These are phyloP conservation scores for Leishmania braziliensis DNA, from an alignment of 208 protist genomes.

Conservation along the genomic window DNA sequence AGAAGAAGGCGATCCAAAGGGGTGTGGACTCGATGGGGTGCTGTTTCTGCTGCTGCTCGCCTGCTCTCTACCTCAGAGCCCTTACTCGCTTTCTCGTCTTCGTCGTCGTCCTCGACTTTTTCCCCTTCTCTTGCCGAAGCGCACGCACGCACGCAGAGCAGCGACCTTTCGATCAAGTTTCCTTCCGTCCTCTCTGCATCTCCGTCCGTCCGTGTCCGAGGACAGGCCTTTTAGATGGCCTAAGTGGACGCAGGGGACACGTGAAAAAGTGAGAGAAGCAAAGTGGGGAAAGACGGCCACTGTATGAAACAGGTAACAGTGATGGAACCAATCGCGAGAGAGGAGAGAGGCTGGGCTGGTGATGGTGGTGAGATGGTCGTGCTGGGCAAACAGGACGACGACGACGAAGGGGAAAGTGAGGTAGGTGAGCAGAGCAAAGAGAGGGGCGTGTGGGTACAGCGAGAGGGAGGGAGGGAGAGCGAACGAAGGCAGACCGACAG, in stretches of 20 bases:
- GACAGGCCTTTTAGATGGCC: background rate
- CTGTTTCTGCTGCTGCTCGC: too few relatives aligned
- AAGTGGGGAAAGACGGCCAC: background rate
- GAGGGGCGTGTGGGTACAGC: background rate
- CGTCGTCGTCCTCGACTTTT: background rate
- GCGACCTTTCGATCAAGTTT: too few relatives aligned
- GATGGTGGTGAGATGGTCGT: too few relatives aligned
- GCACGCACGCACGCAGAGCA: background rate
- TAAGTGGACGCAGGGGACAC: background rate
- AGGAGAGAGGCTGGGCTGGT: too few relatives aligned
- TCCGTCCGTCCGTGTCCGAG: background rate
- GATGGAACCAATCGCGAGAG: constrained; percentile 1
- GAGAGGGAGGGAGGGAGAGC: background rate
- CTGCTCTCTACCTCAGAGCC: too few relatives aligned
- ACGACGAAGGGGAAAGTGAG: constrained; percentile 6
- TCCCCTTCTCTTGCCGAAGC: background rate
- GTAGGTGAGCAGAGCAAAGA: background rate
- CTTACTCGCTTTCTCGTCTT: background rate
- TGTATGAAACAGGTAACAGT: background rate
- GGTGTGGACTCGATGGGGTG: too few relatives aligned
- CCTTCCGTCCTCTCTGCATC: background rate
- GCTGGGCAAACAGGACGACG: background rate
- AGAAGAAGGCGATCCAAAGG: too few relatives aligned
- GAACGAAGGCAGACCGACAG: background rate
- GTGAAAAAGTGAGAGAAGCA: background rate